Conservation (phyloP, 768 basidiomycete species). For the Suillus variegatus region DNA sequence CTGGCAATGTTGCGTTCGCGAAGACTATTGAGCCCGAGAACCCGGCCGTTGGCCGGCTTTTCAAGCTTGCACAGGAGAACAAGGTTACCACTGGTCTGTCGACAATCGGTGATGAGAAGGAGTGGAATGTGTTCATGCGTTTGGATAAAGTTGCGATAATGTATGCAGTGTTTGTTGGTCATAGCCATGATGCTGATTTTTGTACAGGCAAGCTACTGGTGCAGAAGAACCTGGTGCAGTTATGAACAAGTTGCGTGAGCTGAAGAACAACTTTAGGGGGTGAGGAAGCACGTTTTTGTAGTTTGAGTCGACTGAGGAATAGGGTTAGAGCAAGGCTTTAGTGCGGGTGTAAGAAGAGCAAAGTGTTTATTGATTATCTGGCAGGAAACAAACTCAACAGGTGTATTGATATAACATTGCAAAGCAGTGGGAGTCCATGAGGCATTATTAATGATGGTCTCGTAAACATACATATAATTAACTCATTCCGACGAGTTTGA, state of each 20-base stretch:
- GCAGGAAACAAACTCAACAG: background rate
- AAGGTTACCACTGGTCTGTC: constrained; percentile 74
- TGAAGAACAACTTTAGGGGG: constrained; percentile 85
- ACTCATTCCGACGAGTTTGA: constrained; percentile 57
- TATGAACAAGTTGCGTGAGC: constrained; percentile 74
- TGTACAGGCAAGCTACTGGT: constrained; percentile 50
- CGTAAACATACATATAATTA: constrained; percentile 14
- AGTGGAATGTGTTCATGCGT: constrained; percentile 96
- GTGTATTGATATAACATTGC: constrained; percentile 12
- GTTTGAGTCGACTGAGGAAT: background rate
- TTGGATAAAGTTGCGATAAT: constrained; percentile 59
- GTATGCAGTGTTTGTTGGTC: constrained; percentile 41
- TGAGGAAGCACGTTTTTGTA: constrained; percentile 33
- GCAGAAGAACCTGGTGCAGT: constrained; percentile 48
- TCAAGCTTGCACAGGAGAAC: constrained; percentile 57
- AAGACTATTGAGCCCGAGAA: constrained; percentile 64
- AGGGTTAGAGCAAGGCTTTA: background rate
- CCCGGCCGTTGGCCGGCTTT: constrained; percentile 57
- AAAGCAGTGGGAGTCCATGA: background rate
- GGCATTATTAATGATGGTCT: constrained; percentile 15
- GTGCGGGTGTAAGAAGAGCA: background rate
- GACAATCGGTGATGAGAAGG: constrained; percentile 91
- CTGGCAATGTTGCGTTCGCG: constrained; percentile 71
- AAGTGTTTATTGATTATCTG: background rate
- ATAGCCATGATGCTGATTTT: background rate